Evolutionary conservation across 164 flowering plant genomes (phyloP), one percentile per base, ranked within the genome.

Genomic region (Houttuynia cordata): DNA sequence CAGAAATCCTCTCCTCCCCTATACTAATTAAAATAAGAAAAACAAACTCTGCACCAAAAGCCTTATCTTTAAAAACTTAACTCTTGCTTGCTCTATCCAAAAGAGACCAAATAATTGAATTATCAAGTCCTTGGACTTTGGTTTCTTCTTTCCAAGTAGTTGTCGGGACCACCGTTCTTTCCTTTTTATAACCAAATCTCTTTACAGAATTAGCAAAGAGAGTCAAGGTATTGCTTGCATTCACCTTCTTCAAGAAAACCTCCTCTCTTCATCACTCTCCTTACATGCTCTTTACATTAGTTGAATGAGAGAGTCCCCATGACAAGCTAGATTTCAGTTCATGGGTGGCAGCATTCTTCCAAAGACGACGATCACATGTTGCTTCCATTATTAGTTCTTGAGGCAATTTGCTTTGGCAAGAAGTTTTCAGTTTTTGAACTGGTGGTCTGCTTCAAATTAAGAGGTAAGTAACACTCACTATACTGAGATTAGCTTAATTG

Each of bases 11-110:
- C 66, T 69, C 69, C 53, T 65, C 68, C 65, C 72, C 62, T 72
- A 25, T 40, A n/a, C n/a, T n/a, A n/a, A n/a, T n/a, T n/a, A 74
- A 75, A 1, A 17, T 12, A 45, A 45, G 12, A 7, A 45, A 45
- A 45, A 2, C 8, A 12, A 12, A 45, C n/a, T n/a, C 20, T 67
- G 68, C 74, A 45, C 70, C 71, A 73, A 74, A 76, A 73, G 65
- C 79, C 80, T 77, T 78, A 68, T 76, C 80, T 75, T 79, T 54
- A 51, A 64, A 71, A 71, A 47, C 66, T 66, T 71, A 75, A 68
- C 62, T 49, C 70, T 56, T 61, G n/a, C n/a, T n/a, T n/a, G 62
- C 59, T 64, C 60, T 40, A 65, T 67, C 54, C 61, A 62, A 63
- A 22, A 41, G 70, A 21, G 58, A 22, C 58, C 67, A 50, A 58